These are phyloP conservation scores for Naganishia sp. DNA, from an alignment of 1,284 basidiomycete species.

Conservation along the genomic window DNA sequence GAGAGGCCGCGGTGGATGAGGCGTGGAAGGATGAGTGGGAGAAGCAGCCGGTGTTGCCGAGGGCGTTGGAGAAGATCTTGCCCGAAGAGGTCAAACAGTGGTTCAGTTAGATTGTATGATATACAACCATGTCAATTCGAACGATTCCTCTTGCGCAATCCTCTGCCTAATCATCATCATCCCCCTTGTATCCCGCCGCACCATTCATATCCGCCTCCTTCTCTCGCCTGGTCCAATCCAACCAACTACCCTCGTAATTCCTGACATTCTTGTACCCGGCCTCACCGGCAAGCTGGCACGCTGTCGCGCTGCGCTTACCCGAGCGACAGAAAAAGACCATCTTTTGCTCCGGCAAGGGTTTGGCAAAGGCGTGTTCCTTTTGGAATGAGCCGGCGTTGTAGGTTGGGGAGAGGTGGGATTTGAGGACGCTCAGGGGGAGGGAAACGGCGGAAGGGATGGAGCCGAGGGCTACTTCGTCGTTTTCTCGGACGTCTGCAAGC, in stretches of 20 bases:
- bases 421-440: conserved; percentile 79
- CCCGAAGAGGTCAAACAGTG: background rate
- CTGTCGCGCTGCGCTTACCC: conserved; percentile 79
- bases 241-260: conserved; percentile 90
- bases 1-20: conserved; percentile 43
- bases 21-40: conserved; percentile 46
- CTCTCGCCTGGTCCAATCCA: conserved; percentile 78
- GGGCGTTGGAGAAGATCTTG: conserved; percentile 4
- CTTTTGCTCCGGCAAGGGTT: conserved; percentile 74
- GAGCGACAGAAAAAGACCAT: conserved; percentile 93
- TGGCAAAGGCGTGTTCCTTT: conserved; percentile 75
- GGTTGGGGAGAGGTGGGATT: conserved; percentile 63
- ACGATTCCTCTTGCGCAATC: too few species aligned
- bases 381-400: conserved; percentile 65
- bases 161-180: conserved; percentile 46
- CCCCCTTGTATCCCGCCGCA: conserved; percentile 40
- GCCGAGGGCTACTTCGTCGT: conserved; percentile 87
- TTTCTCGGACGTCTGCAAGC: conserved; percentile 88
- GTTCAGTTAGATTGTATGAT: background rate
- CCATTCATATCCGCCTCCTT: conserved; percentile 37
- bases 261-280: conserved; percentile 81
- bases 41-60: conserved; percentile 42
- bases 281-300: conserved; percentile 77
- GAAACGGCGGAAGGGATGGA: conserved; percentile 95
- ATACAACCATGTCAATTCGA: background rate